Conservation (phyloP, 306 rosid genomes). For the Glycine latifolia region DNA sequence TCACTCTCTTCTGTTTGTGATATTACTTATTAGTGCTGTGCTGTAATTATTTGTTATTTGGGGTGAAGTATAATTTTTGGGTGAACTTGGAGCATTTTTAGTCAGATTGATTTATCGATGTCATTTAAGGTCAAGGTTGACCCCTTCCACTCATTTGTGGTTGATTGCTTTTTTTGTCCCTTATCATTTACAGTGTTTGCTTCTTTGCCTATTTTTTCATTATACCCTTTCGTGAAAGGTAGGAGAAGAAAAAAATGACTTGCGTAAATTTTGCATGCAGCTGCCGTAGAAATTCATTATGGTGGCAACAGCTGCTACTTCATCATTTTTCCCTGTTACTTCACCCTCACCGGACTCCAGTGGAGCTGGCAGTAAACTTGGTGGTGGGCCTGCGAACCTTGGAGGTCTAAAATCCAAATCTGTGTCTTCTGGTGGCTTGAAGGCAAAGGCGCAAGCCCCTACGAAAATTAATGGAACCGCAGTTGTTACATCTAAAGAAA, state of each 20-base stretch:
- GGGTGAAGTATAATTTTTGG: slow-evolving; percentile 13
- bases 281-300: slow-evolving; percentile 58
- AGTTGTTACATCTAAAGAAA: slow-evolving; percentile 67
- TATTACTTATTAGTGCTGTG: background rate
- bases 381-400: slow-evolving; percentile 57
- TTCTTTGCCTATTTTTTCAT: background rate
- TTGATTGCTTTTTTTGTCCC: background rate
- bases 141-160: background rate
- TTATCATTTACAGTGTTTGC: background rate
- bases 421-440: slow-evolving; percentile 69
- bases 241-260: slow-evolving; percentile 33
- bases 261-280: slow-evolving; percentile 40
- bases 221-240: slow-evolving; percentile 10
- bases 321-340: slow-evolving; percentile 73
- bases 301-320: slow-evolving; percentile 92
- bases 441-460: slow-evolving; percentile 93
- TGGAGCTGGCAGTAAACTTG: slow-evolving; percentile 58
- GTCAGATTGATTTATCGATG: background rate
- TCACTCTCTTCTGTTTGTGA: slow-evolving; percentile 18
- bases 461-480: slow-evolving; percentile 80
- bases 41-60: background rate
- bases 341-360: slow-evolving; percentile 64
- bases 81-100: background rate
- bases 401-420: slow-evolving; percentile 69
- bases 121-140: no score